phyloP scores from a whole-genome alignment of 2,329 filamentous ascomycete genomes.

The Pseudocercospora fijiensis region DNA sequence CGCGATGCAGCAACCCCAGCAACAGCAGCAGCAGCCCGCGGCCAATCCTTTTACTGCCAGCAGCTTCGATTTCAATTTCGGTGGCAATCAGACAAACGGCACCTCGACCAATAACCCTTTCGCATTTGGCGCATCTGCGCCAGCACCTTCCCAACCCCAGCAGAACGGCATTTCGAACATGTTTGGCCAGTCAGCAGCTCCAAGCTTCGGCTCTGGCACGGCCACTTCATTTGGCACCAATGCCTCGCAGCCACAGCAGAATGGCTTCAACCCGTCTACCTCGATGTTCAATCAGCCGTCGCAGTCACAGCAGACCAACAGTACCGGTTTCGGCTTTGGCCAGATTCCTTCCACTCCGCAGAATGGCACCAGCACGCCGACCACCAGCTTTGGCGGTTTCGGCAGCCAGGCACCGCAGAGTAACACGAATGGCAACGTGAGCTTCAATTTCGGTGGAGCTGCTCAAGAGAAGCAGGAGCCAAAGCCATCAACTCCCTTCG shows the following conservation, averaged over 20 bases:
- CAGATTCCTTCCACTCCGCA: constrained; percentile 18
- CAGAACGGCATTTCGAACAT: constrained; percentile 20
- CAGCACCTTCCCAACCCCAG: constrained; percentile 18
- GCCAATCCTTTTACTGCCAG: constrained; percentile 14
- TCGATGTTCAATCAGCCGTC: constrained; percentile 23
- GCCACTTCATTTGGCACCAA: constrained; percentile 13
- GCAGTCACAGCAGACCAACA: constrained; percentile 20
- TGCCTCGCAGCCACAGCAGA: constrained; percentile 21
- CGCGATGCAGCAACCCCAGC: constrained; percentile 16
- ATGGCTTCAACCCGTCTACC: constrained; percentile 21
- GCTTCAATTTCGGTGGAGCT: constrained; percentile 8
- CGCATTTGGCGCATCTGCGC: constrained; percentile 20
- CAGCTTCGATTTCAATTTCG: constrained; percentile 21
- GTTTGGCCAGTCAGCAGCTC: constrained; percentile 21
- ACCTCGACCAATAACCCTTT: constrained; percentile 8
- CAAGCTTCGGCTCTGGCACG: constrained; percentile 17
- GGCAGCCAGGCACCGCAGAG: constrained; percentile 19
- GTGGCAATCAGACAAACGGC: constrained; percentile 16
- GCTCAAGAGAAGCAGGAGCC: constrained; percentile 12
- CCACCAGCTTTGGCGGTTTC: constrained; percentile 25
- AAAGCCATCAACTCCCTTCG: constrained; percentile 1
- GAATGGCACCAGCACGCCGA: constrained; percentile 21
- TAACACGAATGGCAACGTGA: constrained; percentile 12
- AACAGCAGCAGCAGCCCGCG: constrained; percentile 11
- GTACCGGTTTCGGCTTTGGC: constrained; percentile 21